phyloP scores from a whole-genome alignment of 2,329 filamentous ascomycete species.

The Polytolypa hystricis region DNA sequence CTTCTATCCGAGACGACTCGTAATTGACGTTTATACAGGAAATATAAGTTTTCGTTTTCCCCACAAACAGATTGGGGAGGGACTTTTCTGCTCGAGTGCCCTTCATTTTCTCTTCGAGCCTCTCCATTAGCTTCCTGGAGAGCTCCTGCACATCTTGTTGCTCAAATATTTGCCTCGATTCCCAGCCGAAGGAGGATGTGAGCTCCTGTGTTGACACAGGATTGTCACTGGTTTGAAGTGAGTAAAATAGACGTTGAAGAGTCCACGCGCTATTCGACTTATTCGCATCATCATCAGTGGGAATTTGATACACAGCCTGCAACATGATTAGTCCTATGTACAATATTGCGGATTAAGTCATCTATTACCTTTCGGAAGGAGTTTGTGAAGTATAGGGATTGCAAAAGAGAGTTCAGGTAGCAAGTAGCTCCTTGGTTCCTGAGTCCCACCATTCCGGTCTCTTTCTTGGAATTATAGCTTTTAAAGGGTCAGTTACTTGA shows the following conservation, averaged over 20 bases:
- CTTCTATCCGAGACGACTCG: slow-evolving; percentile 88
- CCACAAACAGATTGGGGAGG: slow-evolving; percentile 82
- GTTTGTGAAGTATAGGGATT: slow-evolving; percentile 79
- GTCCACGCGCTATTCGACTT: slow-evolving; percentile 85
- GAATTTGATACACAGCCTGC: slow-evolving; percentile 91
- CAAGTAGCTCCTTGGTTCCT: slow-evolving; percentile 94
- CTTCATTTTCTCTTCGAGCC: slow-evolving; percentile 96
- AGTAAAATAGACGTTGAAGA: slow-evolving; percentile 87
- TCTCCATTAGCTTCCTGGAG: slow-evolving; percentile 92
- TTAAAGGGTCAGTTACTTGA: slow-evolving; percentile 35
- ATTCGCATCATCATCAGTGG: slow-evolving; percentile 73
- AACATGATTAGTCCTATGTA: background rate
- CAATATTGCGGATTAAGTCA: background rate
- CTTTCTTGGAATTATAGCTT: slow-evolving; percentile 94
- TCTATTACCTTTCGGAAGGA: slow-evolving; percentile 71
- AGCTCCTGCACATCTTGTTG: slow-evolving; percentile 98
- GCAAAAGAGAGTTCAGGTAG: slow-evolving; percentile 74
- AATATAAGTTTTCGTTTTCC: slow-evolving; percentile 97
- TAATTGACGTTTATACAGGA: slow-evolving; percentile 98
- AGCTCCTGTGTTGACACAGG: slow-evolving; percentile 88
- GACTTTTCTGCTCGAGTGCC: slow-evolving; percentile 84
- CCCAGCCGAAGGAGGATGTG: slow-evolving; percentile 96
- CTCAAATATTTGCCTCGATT: slow-evolving; percentile 94
- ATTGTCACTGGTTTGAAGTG: slow-evolving; percentile 71
- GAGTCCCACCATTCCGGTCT: slow-evolving; percentile 91